Evolutionary conservation across 2,329 filamentous ascomycete species (phyloP).

Genomic region (Sordariomycetes sp.): DNA sequence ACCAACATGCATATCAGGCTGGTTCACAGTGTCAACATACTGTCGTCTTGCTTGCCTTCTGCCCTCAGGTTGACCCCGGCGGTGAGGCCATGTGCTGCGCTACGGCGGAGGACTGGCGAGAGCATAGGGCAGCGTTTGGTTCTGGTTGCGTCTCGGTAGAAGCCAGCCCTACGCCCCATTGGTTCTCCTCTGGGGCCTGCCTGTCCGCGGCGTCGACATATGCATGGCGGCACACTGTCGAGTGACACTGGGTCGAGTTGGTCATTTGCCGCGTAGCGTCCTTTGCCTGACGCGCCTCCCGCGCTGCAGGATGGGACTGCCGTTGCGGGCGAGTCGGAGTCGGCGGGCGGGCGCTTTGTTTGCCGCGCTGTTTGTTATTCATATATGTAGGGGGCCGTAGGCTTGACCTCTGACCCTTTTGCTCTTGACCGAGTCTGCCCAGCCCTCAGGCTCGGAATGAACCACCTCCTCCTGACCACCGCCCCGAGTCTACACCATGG

Average conservation of each 20-base stretch:
- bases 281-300: neutral
- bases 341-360: neutral
- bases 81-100: too few species aligned
- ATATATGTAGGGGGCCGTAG: neutral
- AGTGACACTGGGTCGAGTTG: constrained; percentile 3
- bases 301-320: neutral
- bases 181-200: constrained; percentile 3
- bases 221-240: constrained; percentile 7
- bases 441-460: constrained; percentile 1
- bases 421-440: constrained; percentile 13
- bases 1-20: neutral
- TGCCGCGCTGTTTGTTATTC: too few species aligned
- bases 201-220: constrained; percentile 4
- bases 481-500: constrained; percentile 19
- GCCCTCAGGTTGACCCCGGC: too few species aligned
- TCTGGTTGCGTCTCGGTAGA: too few species aligned
- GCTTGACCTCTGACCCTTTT: constrained; percentile 5
- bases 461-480: neutral
- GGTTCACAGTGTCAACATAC: neutral
- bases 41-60: neutral
- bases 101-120: too few species aligned
- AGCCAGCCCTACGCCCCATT: constrained; percentile 10
- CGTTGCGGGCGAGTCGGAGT: too few species aligned
- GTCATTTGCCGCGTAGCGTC: constrained; percentile 3
- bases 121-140: too few species aligned